Conservation (phyloP, 495 filamentous ascomycete species). For the Penicillium arizonense region DNA sequence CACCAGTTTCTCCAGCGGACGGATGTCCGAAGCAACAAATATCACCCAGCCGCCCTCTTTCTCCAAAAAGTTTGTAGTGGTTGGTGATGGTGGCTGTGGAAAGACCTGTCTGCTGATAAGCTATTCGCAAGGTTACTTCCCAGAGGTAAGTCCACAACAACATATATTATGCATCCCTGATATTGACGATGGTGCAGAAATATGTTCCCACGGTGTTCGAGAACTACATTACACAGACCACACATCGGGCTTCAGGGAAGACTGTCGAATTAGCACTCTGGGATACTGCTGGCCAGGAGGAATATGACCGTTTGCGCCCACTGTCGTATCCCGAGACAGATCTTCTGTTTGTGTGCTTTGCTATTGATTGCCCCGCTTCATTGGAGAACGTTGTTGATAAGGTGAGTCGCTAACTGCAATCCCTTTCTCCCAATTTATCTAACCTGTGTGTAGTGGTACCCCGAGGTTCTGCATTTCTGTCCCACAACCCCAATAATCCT, state of each 20-base stretch:
- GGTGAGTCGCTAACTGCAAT: constrained; percentile 50
- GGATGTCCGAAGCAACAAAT: constrained; percentile 73
- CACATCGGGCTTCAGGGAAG: constrained; percentile 82
- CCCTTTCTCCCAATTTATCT: background rate
- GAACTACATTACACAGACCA: constrained; percentile 97
- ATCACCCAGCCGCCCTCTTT: constrained; percentile 87
- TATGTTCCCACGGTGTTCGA: constrained; percentile 99
- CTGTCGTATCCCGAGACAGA: constrained; percentile 98
- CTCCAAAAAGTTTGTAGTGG: constrained; percentile 98
- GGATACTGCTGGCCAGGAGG: constrained; percentile 98
- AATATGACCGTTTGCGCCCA: constrained; percentile 93
- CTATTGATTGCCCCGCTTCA: constrained; percentile 97
- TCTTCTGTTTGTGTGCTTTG: constrained; percentile 97
- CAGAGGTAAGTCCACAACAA: constrained; percentile 64
- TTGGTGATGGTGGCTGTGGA: constrained; percentile 95
- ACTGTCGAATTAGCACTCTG: constrained; percentile 93
- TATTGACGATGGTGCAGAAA: constrained; percentile 63
- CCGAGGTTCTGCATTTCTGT: constrained; percentile 98
- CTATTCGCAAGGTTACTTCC: constrained; percentile 97
- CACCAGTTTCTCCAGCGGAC: constrained; percentile 61
- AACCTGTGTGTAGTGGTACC: constrained; percentile 75
- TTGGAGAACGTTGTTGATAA: constrained; percentile 99
- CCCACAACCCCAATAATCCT: constrained; percentile 94
- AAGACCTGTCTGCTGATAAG: constrained; percentile 98
- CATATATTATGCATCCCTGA: background rate